Conservation (phyloP, 306 rosid genomes). For the Gillenia trifoliata region DNA sequence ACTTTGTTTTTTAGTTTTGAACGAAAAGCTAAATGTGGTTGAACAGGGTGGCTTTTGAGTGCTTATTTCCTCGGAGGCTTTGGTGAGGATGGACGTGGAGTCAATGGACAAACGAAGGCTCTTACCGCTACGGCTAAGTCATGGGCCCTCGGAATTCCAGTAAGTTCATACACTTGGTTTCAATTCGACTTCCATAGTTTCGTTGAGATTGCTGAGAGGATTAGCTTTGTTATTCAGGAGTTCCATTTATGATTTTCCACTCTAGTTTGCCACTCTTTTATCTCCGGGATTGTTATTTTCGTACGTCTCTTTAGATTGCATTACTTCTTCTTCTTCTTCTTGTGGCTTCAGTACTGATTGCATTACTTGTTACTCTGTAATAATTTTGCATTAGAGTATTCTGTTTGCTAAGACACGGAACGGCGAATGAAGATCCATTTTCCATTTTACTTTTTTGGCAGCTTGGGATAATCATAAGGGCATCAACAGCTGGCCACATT, state of each 20-base stretch:
- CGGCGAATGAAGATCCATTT: background rate
- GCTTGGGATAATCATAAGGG: constrained; percentile 74
- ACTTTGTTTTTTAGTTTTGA: background rate
- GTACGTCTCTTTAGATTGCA: background rate
- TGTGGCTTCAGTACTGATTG: background rate
- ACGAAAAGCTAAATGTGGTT: constrained; percentile 17
- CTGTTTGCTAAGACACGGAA: background rate
- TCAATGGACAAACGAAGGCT: constrained; percentile 71
- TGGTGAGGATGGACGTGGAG: constrained; percentile 87
- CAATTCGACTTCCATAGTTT: background rate
- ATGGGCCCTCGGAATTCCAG: constrained; percentile 93
- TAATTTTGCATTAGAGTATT: background rate
- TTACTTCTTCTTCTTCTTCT: background rate
- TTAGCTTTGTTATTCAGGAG: background rate
- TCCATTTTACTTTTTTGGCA: constrained; percentile 27
- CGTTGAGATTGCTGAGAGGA: background rate
- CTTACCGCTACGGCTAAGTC: constrained; percentile 73
- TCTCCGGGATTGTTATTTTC: background rate
- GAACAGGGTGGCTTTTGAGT: constrained; percentile 85
- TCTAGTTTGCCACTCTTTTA: background rate
- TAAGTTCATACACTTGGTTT: constrained; percentile 26
- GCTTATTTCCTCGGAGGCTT: constrained; percentile 94
- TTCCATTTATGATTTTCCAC: background rate
- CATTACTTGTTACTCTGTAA: background rate
- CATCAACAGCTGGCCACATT: constrained; percentile 46